Percentiles rank a stretch among this genome's conserved stretches.
Evolutionary conservation across 352 stramenopile species (phyloP).

Genomic region (Elongisporangium anandrum): DNA sequence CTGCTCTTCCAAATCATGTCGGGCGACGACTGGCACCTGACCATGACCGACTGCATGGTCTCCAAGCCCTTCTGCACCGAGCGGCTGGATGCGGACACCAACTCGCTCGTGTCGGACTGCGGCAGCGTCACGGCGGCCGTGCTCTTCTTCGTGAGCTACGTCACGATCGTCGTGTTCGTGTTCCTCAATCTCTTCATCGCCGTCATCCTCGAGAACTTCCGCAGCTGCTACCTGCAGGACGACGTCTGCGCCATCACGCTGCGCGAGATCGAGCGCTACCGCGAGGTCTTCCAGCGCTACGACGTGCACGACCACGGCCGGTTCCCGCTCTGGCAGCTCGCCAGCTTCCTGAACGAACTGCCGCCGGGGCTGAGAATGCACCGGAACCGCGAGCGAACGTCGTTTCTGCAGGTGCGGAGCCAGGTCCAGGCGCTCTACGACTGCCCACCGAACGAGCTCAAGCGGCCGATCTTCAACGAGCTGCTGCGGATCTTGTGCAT

Average conservation of each 20-base stretch:
- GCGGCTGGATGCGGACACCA: conserved; percentile 21
- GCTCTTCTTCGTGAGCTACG: conserved; percentile 68
- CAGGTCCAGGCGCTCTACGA: conserved; percentile 59
- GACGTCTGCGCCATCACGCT: conserved; percentile 72
- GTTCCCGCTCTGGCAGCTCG: conserved; percentile 68
- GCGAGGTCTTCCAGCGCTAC: conserved; percentile 62
- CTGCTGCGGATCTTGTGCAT: conserved; percentile 72
- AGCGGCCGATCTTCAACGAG: conserved; percentile 74
- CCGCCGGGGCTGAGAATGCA: conserved; percentile 49
- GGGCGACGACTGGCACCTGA: conserved; percentile 77
- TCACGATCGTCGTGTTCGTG: conserved; percentile 75
- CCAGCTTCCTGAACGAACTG: conserved; percentile 48
- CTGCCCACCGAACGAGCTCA: conserved; percentile 17
- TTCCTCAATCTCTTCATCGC: conserved; percentile 84
- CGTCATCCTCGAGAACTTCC: conserved; percentile 81
- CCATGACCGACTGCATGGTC: conserved; percentile 78
- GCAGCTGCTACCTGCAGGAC: conserved; percentile 70
- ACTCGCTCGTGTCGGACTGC: conserved; percentile 52
- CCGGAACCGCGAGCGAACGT: conserved; percentile 28
- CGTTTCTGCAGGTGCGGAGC: conserved; percentile 65
- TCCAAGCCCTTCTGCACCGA: conserved; percentile 56
- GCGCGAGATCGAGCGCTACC: conserved; percentile 73
- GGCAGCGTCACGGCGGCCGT: conserved; percentile 35
- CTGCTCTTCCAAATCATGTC: conserved; percentile 83
- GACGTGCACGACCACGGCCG: conserved; percentile 45